Evolutionary conservation across 2,329 filamentous ascomycete species (phyloP).

Genomic region (Diaporthe aspalathi): DNA sequence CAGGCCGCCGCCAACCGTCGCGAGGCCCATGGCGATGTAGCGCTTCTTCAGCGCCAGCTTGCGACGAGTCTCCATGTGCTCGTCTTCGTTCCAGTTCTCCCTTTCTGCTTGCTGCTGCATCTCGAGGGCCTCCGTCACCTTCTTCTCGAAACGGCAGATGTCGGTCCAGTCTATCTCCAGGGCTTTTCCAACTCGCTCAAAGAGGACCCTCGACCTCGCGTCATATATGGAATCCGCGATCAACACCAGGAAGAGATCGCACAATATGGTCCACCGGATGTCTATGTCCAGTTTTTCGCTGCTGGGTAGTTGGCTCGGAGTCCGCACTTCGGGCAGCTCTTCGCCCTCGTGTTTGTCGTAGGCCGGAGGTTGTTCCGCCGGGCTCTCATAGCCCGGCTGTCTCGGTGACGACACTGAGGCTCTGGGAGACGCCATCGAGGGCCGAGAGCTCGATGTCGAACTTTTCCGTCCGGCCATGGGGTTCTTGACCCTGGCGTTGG

Average conservation of each 20-base stretch:
- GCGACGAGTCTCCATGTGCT: slow-evolving; percentile 87
- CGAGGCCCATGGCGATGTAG: slow-evolving; percentile 95
- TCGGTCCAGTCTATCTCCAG: slow-evolving; percentile 90
- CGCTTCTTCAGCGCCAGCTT: slow-evolving; percentile 85
- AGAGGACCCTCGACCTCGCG: slow-evolving; percentile 82
- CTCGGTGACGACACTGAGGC: slow-evolving; percentile 41
- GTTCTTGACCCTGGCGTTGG: slow-evolving; percentile 92
- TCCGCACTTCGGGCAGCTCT: slow-evolving; percentile 82
- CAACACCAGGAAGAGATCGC: slow-evolving; percentile 93
- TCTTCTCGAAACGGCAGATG: slow-evolving; percentile 96
- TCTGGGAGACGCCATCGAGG: slow-evolving; percentile 33
- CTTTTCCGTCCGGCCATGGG: slow-evolving; percentile 73
- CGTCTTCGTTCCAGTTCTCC: slow-evolving; percentile 97
- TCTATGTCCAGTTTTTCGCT: slow-evolving; percentile 94
- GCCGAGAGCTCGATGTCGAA: slow-evolving; percentile 35
- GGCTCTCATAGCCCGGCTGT: slow-evolving; percentile 55
- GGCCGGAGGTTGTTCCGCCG: slow-evolving; percentile 65
- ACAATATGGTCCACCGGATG: slow-evolving; percentile 95
- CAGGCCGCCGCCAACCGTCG: slow-evolving; percentile 92
- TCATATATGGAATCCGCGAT: slow-evolving; percentile 97
- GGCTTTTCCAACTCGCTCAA: slow-evolving; percentile 84
- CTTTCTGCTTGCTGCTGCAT: slow-evolving; percentile 96
- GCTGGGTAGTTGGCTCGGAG: slow-evolving; percentile 82
- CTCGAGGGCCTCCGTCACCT: slow-evolving; percentile 94
- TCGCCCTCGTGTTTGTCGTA: slow-evolving; percentile 74